Conservation (phyloP, 495 filamentous ascomycete species). For the Clavariopsis aquatica region DNA sequence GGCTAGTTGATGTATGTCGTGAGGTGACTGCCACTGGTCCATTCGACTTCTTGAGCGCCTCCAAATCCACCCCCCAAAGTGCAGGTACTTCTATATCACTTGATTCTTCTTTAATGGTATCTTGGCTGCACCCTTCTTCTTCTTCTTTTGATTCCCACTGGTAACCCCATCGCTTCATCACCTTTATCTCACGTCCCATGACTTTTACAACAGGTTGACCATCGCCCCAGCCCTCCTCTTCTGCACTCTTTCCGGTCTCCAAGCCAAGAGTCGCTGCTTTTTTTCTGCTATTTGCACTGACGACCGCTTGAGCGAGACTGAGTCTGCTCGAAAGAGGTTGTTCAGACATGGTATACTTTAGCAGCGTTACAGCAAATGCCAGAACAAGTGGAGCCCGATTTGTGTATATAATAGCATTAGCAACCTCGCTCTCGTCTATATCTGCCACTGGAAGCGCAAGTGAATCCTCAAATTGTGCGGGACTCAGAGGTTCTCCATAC, state of each 20-base stretch:
- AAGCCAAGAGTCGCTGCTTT: conserved; percentile 75
- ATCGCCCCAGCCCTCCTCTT: conserved; percentile 70
- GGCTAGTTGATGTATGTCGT: conserved; percentile 35
- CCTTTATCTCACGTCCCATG: conserved; percentile 69
- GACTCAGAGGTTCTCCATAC: conserved; percentile 52
- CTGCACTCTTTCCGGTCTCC: conserved; percentile 64
- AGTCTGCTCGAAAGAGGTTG: conserved; percentile 79
- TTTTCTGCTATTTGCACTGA: conserved; percentile 72
- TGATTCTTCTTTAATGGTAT: conserved; percentile 35
- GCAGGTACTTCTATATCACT: conserved; percentile 50
- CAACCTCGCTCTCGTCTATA: conserved; percentile 61
- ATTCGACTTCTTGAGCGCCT: conserved; percentile 57
- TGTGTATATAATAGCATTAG: conserved; percentile 60
- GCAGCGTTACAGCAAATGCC: conserved; percentile 71
- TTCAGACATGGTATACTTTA: conserved; percentile 78
- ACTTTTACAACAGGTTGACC: conserved; percentile 71
- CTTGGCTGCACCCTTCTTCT: conserved; percentile 38
- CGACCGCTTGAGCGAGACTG: conserved; percentile 75
- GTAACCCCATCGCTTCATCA: conserved; percentile 77
- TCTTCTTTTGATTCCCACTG: conserved; percentile 56
- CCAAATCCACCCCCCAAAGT: conserved; percentile 79
- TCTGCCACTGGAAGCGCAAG: conserved; percentile 60
- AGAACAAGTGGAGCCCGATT: conserved; percentile 81
- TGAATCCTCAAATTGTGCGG: conserved; percentile 64
- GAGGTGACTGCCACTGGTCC: conserved; percentile 24